Conservation (phyloP, 176 grass and related monocot genomes). For the Carex myosuroides region DNA sequence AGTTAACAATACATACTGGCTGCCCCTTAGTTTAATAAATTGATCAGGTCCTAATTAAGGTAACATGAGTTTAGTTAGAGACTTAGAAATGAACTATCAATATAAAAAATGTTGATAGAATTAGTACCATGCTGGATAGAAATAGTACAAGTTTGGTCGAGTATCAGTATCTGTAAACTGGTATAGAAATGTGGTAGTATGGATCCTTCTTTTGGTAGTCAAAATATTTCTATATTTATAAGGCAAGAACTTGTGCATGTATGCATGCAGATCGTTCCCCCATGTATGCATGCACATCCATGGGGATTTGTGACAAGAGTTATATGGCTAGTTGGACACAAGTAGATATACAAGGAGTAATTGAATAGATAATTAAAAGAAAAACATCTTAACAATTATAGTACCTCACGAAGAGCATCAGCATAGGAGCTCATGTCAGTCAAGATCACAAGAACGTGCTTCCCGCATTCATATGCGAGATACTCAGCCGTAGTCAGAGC, state of each 20-base stretch:
- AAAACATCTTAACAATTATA: neutral
- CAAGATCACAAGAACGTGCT: constrained; percentile 87
- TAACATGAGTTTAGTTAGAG: neutral
- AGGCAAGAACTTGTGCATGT: neutral
- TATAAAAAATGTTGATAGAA: neutral
- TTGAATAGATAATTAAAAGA: neutral
- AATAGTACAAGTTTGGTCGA: neutral
- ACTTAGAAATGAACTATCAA: neutral
- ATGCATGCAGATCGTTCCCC: neutral
- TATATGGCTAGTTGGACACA: neutral
- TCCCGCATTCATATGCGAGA: constrained; percentile 90
- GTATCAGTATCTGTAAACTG: neutral
- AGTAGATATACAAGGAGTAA: neutral
- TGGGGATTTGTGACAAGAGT: neutral
- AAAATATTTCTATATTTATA: neutral
- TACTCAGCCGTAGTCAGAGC: constrained; percentile 85
- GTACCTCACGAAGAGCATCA: constrained; percentile 87
- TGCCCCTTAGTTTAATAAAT: neutral
- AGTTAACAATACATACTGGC: neutral
- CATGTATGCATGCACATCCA: neutral
- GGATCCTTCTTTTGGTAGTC: neutral
- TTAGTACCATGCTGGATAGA: neutral
- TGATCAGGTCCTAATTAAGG: neutral
- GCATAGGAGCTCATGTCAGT: constrained; percentile 97
- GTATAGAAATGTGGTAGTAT: neutral